Base-by-base conservation (phyloP, 805 yeast species). In the Candida multigemmis region DNA sequence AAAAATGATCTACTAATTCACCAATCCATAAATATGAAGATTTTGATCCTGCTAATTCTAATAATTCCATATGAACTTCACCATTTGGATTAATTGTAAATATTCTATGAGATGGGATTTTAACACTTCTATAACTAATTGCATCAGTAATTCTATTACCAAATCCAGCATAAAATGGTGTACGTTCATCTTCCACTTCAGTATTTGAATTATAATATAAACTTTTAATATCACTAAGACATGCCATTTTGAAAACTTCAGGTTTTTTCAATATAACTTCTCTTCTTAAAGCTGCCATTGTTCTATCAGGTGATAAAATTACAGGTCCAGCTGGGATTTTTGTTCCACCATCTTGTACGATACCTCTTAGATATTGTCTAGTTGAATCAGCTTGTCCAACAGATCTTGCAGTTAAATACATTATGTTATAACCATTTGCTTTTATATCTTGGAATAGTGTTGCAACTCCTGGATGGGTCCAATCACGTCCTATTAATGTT, bases 401-500 rank as follows among this genome's bases (percentile, higher is more conserved):
- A 8, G 94, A 78, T 37, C 98, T 69, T 0, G 98, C 94, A 0
- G 98, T 91, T 39, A 91, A 61, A 52, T 91, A 91, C 72, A 91
- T 69, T 28, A 91, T 78, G 46, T 91, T 86, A 61, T 89, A 91
- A 1, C 98, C 97, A 46, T 91, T 91, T 32, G 68, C 57, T 23
- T 68, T 47, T 35, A 91, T 91, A 49, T 91, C 98, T n/a, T 74
- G 74, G 48, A 87, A 91, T 31, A 91, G 58, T 44, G 77, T 77
- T 3, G 96, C 95, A 21, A 91, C 98, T 17, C 98, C 98, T 2
- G 76, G 72, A 50, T 91, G 98, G 0, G 98, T 91, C 98, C 98
- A 91, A 58, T 91, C 98, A 41, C 85, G 72, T 4, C 98, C 98
- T 19, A 91, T 62, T 74, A 89, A 76, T 11, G 91, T 86, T 51